Evolutionary conservation across 2,329 filamentous ascomycete genomes (phyloP).

Genomic region (Fusarium pseudoanthophilum): DNA sequence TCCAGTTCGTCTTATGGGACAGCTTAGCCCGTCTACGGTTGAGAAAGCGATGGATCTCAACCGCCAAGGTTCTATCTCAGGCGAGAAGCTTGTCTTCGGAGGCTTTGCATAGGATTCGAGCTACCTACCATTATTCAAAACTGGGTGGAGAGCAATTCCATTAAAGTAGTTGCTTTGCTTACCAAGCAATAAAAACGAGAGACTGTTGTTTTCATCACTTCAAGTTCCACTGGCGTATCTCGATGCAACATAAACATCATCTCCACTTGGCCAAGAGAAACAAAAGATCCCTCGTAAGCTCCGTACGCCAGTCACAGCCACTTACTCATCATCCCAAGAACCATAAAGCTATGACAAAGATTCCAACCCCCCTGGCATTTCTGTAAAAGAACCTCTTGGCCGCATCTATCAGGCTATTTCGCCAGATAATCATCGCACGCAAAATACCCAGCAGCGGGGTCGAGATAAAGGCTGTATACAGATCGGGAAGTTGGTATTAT

Average conservation of each 20-base stretch:
- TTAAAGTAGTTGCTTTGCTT: neutral
- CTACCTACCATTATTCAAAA: no score
- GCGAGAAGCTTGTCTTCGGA: constrained; percentile 28
- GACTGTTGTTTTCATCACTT: neutral
- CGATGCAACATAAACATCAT: neutral
- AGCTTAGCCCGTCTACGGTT: neutral
- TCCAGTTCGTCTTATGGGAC: neutral
- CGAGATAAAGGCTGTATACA: constrained; percentile 10
- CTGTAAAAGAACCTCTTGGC: neutral
- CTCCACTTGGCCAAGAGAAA: constrained; percentile 20
- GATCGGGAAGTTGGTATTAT: constrained; percentile 36
- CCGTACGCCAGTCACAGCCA: neutral
- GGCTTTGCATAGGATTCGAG: neutral
- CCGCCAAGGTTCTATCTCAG: constrained; percentile 15
- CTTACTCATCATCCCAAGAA: neutral
- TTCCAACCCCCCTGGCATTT: neutral
- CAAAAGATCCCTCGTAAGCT: constrained; percentile 16
- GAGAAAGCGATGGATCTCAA: constrained; percentile 26
- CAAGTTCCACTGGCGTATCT: no score
- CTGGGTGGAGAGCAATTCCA: neutral
- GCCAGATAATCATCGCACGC: neutral
- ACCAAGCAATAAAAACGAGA: neutral
- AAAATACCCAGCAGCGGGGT: neutral
- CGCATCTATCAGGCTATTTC: neutral
- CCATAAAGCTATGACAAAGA: neutral